Evolutionary conservation across 2,329 filamentous ascomycete genomes (phyloP).

Genomic region (Trichoderma atroviride): DNA sequence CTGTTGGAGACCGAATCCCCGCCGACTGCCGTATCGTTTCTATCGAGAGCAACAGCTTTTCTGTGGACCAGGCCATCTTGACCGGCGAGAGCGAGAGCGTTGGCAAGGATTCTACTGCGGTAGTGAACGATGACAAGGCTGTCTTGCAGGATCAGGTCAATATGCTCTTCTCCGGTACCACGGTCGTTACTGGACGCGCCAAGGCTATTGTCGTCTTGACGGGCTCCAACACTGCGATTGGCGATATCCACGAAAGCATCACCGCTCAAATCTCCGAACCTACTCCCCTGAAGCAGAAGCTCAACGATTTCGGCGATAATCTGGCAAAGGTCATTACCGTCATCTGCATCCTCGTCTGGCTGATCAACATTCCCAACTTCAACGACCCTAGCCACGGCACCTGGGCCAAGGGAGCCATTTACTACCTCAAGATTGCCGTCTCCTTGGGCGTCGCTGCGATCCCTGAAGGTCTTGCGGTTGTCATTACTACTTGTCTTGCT

Average conservation of each 20-base stretch:
- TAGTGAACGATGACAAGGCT: conserved; percentile 76
- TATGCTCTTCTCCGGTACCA: conserved; percentile 98
- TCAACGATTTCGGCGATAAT: conserved; percentile 96
- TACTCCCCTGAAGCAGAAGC: conserved; percentile 95
- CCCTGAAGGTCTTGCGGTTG: conserved; percentile 93
- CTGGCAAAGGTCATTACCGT: conserved; percentile 97
- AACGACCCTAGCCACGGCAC: conserved; percentile 89
- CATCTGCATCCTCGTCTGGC: conserved; percentile 94
- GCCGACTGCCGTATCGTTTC: conserved; percentile 89
- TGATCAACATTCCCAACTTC: conserved; percentile 98
- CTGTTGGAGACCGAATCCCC: conserved; percentile 90
- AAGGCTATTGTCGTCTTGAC: conserved; percentile 89
- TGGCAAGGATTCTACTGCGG: conserved; percentile 70
- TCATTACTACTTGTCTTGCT: conserved; percentile 97
- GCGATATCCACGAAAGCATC: conserved; percentile 98
- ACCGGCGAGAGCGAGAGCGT: conserved; percentile 98
- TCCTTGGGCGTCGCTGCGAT: conserved; percentile 97
- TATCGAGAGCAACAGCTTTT: conserved; percentile 96
- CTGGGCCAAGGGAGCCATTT: conserved; percentile 96
- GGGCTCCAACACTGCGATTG: conserved; percentile 88
- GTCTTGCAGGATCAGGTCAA: conserved; percentile 98
- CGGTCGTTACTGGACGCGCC: conserved; percentile 91
- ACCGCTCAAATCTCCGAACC: conserved; percentile 97
- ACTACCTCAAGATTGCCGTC: conserved; percentile 99
- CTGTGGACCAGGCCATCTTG: conserved; percentile 93